Evolutionary conservation across 2,329 filamentous ascomycete species (phyloP).

Genomic region (Clarireedia sp.): DNA sequence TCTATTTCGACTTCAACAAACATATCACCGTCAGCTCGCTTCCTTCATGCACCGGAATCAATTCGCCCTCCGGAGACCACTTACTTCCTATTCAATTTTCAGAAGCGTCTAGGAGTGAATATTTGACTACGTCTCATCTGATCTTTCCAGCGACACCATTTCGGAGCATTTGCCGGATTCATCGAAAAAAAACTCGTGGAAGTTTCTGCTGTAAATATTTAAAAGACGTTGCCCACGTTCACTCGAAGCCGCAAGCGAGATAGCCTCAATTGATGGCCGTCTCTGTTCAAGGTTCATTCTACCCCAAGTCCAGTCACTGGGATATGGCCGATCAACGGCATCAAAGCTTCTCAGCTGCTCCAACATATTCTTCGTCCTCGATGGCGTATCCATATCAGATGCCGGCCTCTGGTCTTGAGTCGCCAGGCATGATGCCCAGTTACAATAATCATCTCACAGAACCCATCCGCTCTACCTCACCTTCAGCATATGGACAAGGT

Average conservation of each 20-base stretch:
- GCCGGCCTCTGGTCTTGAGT: conserved; percentile 21
- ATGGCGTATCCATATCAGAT: conserved; percentile 28
- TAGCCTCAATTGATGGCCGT: conserved; percentile 29
- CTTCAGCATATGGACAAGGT: conserved; percentile 14
- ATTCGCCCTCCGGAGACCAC: not conserved
- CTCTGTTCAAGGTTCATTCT: conserved; percentile 25
- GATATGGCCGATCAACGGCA: conserved; percentile 23
- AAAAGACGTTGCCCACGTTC: conserved; percentile 10
- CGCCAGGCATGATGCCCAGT: conserved; percentile 23
- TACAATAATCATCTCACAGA: conserved; percentile 22
- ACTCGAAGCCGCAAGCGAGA: conserved; percentile 2
- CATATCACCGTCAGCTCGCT: conserved; percentile 2
- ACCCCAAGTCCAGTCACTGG: conserved; percentile 27
- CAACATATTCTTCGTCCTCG: conserved; percentile 18
- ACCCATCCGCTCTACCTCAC: conserved; percentile 16
- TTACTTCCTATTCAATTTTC: not conserved
- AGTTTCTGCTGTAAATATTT: not conserved
- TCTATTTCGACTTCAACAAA: not conserved
- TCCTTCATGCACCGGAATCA: conserved; percentile 4
- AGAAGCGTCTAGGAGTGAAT: conserved; percentile 7
- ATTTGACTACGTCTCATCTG: not conserved
- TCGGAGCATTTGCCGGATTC: not conserved
- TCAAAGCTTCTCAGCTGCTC: conserved; percentile 19
- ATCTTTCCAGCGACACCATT: not conserved
- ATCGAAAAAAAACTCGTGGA: not conserved